phyloP scores from a whole-genome alignment of 2,329 filamentous ascomycete species.

The Penicillium sp. region DNA sequence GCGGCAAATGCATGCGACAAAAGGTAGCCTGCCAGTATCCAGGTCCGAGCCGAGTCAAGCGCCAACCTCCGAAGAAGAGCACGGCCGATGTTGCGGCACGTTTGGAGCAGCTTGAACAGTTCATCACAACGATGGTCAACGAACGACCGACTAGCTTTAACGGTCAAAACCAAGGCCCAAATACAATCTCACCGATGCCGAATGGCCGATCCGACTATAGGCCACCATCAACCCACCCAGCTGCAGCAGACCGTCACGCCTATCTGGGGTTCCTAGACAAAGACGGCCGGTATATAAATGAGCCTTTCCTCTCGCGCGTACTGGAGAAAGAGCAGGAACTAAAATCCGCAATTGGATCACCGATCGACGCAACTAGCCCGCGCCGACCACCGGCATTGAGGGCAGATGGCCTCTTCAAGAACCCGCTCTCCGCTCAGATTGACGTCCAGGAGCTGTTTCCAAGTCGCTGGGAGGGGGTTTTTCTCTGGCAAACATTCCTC shows the following conservation, averaged over 20 bases:
- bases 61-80: constrained; percentile 18
- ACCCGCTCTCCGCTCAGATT: constrained; percentile 13
- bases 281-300: constrained; percentile 32
- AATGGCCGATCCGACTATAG: background rate
- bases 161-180: background rate
- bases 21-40: constrained; percentile 26
- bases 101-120: constrained; percentile 25
- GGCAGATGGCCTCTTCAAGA: constrained; percentile 25
- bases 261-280: constrained; percentile 22
- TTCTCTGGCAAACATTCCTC: constrained; percentile 32
- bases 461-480: constrained; percentile 23
- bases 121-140: constrained; percentile 14
- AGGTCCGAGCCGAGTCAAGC: constrained; percentile 20
- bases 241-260: background rate
- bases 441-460: constrained; percentile 20
- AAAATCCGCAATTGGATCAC: constrained; percentile 22
- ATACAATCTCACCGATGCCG: background rate
- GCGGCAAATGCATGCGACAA: constrained; percentile 21
- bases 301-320: constrained; percentile 26
- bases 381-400: constrained; percentile 14
- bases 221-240: background rate
- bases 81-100: constrained; percentile 21
- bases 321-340: constrained; percentile 30
- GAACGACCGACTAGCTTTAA: background rate
- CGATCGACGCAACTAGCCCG: constrained; percentile 2